Conservation (phyloP, 352 stramenopile genomes). For the Discostella stelligera region DNA sequence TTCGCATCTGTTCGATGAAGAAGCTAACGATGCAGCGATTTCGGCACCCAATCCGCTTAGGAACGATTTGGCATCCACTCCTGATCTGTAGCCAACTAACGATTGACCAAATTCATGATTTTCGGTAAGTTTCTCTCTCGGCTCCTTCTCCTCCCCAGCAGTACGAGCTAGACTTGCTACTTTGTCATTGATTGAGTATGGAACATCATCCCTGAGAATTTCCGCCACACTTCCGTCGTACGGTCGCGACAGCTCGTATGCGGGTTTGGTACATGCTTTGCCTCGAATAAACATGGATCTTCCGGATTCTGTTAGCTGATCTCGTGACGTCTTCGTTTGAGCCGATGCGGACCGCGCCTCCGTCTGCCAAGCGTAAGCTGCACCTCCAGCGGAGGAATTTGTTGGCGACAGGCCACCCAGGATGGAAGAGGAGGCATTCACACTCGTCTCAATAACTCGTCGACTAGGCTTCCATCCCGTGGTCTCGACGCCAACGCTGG, state of each 20-base stretch:
- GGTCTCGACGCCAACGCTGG: conserved; percentile 23
- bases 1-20: conserved; percentile 5
- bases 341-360: conserved; percentile 41
- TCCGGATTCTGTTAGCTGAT: conserved; percentile 46
- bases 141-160: not conserved
- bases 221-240: conserved; percentile 34
- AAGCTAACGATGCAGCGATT: conserved; percentile 1
- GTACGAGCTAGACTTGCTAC: not conserved
- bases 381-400: conserved; percentile 28
- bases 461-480: conserved; percentile 32
- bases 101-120: not conserved
- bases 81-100: conserved; percentile 23
- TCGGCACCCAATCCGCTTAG: conserved; percentile 27
- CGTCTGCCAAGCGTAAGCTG: conserved; percentile 33
- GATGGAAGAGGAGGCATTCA: conserved; percentile 20
- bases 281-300: conserved; percentile 46
- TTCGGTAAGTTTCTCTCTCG: not conserved
- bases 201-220: conserved; percentile 33
- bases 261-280: conserved; percentile 23
- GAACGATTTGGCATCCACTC: conserved; percentile 14
- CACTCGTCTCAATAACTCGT: conserved; percentile 2
- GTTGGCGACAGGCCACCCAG: conserved; percentile 29
- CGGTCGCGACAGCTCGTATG: conserved; percentile 26
- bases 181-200: conserved; percentile 37
- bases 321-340: conserved; percentile 33